Evolutionary conservation across 2,329 filamentous ascomycete genomes (phyloP), one percentile per base, ranked within the genome.

Genomic region (Cryoendolithus antarcticus): DNA sequence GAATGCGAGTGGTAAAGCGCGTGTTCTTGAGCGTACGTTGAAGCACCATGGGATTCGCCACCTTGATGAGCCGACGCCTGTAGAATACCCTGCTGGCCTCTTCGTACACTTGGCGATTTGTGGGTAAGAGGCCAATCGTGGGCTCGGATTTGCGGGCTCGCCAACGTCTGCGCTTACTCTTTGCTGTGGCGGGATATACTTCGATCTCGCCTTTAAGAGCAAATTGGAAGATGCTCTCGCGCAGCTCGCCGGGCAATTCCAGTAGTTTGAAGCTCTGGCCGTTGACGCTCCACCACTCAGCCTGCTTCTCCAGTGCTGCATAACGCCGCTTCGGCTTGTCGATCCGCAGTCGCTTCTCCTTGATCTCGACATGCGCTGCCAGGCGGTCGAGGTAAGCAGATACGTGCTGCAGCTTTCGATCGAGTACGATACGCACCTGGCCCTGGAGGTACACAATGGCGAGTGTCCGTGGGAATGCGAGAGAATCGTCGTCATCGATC

Each of bases 11-110:
- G 4, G 24, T 9, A 7, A 44, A 42, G 4, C 24, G 10, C 3
- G 24, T 9, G 30, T 47, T 46, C 1, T 32, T 9, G n/a, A 49
- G 34, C 3, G 46, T 46, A 4, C 36, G 33, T 6, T 39, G 19
- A 8, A 53, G 29, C 4, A 52, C 13, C 7, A 28, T 9, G 4
- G 13, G 11, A 29, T 45, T 37, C 8, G 45, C 41, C 10, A 56
- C 12, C 19, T 40, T 19, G 35, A 55, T 51, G 2, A 44, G 30
- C 3, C 45, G 44, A 5, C 37, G 33, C 6, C 39, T 21, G 39
- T 43, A 50, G 21, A 55, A 44, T 7, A 51, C 31, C 5, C 47
- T 15, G 24, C 44, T 37, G 8, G 45, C 44, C 39, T 56, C 55
- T 9, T 30, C 4, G 30, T 47, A 32, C 6, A 53, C 10, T 13